A percentile compares a stretch with the other conserved stretches of the same genome.
These are phyloP conservation scores for Avicennia marina DNA, from an alignment of 257 asterid species.

Conservation along the genomic window DNA sequence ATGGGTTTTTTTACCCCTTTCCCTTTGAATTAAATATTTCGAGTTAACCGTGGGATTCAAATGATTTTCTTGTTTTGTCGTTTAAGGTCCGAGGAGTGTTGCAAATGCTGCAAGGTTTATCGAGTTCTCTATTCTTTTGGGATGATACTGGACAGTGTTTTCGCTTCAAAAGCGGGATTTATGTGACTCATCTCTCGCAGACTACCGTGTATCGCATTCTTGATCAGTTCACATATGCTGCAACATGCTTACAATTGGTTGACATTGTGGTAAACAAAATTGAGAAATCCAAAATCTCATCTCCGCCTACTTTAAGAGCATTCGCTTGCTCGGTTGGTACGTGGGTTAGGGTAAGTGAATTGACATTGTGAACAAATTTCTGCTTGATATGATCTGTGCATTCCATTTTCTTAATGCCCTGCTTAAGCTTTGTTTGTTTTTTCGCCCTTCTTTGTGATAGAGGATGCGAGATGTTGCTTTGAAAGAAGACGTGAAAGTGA, in stretches of 20 bases:
- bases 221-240: constrained; percentile 69
- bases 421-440: neutral
- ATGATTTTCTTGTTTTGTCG: constrained; percentile 4
- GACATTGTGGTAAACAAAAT: constrained; percentile 52
- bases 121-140: constrained; percentile 71
- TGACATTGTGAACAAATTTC: neutral
- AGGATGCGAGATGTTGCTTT: constrained; percentile 70
- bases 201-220: constrained; percentile 68
- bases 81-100: constrained; percentile 75
- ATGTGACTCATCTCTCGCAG: constrained; percentile 75
- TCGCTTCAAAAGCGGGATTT: constrained; percentile 55
- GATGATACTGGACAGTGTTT: constrained; percentile 42
- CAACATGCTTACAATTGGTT: constrained; percentile 69
- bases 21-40: neutral
- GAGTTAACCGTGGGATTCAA: neutral
- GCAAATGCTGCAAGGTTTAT: constrained; percentile 85
- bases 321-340: constrained; percentile 65
- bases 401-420: neutral
- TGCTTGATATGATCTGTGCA: constrained; percentile 2
- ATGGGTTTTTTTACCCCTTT: neutral
- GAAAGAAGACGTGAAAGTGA: constrained; percentile 77
- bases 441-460: constrained; percentile 29
- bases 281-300: constrained; percentile 42
- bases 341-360: constrained; percentile 59
- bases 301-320: constrained; percentile 91